phyloP scores from a whole-genome alignment of 768 basidiomycete genomes.

The Ephemerocybe angulata region DNA sequence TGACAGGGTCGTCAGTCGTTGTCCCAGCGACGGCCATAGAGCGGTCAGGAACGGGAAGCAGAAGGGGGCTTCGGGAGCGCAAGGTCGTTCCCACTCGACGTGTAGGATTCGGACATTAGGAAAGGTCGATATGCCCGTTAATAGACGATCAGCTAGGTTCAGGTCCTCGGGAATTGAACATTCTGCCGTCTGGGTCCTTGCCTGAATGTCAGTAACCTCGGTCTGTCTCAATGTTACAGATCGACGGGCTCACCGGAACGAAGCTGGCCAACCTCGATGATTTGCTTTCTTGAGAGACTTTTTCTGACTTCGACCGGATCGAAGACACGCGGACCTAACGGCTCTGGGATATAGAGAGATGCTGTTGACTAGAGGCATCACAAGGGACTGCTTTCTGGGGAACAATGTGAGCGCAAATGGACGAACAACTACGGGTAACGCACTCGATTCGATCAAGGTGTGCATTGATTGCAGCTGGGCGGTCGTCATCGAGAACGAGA shows the following conservation, averaged over 20 bases:
- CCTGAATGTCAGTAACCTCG: not conserved
- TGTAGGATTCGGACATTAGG: slow-evolving; percentile 7
- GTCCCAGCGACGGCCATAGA: slow-evolving; percentile 14
- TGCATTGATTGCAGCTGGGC: slow-evolving; percentile 6
- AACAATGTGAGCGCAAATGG: not conserved
- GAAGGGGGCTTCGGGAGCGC: slow-evolving; percentile 12
- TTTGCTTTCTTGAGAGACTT: slow-evolving; percentile 5
- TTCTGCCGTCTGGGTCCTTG: slow-evolving; percentile 6
- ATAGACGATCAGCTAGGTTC: slow-evolving; percentile 14
- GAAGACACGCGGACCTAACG: slow-evolving; percentile 20
- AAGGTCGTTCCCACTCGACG: slow-evolving; percentile 16
- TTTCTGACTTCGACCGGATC: slow-evolving; percentile 9
- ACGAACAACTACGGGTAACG: not conserved
- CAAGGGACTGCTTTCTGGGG: slow-evolving; percentile 9
- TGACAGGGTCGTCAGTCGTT: slow-evolving; percentile 9
- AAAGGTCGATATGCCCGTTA: slow-evolving; percentile 10
- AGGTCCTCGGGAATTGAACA: slow-evolving; percentile 13
- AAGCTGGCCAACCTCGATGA: slow-evolving; percentile 13
- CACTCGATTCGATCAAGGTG: slow-evolving; percentile 16
- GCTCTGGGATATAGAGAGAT: slow-evolving; percentile 19
- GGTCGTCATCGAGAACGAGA: slow-evolving; percentile 17
- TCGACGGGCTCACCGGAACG: slow-evolving; percentile 12
- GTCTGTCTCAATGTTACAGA: not conserved
- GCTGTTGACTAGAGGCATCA: slow-evolving; percentile 13
- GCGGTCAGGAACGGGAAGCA: slow-evolving; percentile 15